Conservation (phyloP, 306 rosid genomes). For the Alnus glutinosa region DNA sequence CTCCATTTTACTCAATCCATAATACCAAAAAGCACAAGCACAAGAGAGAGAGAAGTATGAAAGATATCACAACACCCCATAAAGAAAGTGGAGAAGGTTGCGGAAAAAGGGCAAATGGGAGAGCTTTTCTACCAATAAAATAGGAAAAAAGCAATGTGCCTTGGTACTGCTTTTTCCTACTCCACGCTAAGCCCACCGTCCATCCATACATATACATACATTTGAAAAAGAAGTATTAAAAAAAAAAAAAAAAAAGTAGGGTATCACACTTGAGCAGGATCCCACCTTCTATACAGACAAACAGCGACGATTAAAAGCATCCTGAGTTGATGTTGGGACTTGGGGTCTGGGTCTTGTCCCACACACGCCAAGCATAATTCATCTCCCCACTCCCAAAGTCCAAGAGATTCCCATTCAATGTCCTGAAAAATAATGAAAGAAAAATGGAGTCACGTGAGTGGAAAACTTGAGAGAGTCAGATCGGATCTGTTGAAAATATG, state of each 20-base stretch:
- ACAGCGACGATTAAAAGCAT: not conserved
- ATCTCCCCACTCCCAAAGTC: not conserved
- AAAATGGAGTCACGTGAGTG: constrained; percentile 16
- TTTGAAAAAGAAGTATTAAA: no score
- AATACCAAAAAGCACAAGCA: no score
- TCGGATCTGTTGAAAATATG: not conserved
- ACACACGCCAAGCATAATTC: not conserved
- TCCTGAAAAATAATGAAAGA: constrained; percentile 24
- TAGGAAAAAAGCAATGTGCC: not conserved
- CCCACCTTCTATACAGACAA: not conserved
- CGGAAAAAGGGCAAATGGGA: constrained; percentile 6
- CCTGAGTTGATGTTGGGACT: not conserved
- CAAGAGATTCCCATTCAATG: constrained; percentile 19
- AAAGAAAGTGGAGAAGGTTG: not conserved
- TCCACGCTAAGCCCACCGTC: constrained; percentile 10
- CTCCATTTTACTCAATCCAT: no score
- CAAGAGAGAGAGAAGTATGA: no score
- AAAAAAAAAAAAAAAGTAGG: no score
- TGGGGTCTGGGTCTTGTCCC: not conserved
- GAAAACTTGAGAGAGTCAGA: not conserved
- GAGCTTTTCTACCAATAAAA: not conserved
- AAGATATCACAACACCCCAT: not conserved
- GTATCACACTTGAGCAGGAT: not conserved
- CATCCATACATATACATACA: not conserved
- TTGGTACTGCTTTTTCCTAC: constrained; percentile 12